A percentile compares a stretch with the other conserved stretches of the same genome.
Conservation (phyloP, 2,329 filamentous ascomycete genomes). For the Alternaria infectoria region DNA sequence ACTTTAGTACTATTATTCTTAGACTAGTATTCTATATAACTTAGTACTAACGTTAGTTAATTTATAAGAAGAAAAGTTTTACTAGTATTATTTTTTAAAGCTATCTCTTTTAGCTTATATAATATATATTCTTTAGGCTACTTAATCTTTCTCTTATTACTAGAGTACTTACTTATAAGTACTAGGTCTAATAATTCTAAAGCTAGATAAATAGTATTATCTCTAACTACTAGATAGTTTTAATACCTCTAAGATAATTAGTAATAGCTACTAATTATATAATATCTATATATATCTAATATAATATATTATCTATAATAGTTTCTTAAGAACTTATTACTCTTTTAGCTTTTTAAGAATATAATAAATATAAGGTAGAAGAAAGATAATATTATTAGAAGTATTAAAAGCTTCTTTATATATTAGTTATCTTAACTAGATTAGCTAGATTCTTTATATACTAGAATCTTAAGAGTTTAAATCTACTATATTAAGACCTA, state of each 20-base stretch:
- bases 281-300: background rate
- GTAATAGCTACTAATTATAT: background rate
- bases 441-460: background rate
- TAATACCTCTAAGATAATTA: background rate
- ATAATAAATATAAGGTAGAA: background rate
- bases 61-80: background rate
- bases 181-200: background rate
- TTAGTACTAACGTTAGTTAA: background rate
- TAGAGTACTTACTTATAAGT: background rate
- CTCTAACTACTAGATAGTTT: background rate
- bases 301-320: background rate
- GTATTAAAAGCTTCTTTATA: constrained; percentile 3
- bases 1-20: background rate
- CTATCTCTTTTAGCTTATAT: background rate
- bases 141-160: background rate
- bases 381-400: background rate
- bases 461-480: background rate
- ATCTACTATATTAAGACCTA: background rate
- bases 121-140: background rate
- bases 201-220: background rate
- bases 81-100: background rate
- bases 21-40: background rate
- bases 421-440: background rate
- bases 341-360: background rate
- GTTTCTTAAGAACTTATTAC: background rate